Evolutionary conservation across 306 rosid genomes (phyloP).

Genomic region (Clitoria ternatea): DNA sequence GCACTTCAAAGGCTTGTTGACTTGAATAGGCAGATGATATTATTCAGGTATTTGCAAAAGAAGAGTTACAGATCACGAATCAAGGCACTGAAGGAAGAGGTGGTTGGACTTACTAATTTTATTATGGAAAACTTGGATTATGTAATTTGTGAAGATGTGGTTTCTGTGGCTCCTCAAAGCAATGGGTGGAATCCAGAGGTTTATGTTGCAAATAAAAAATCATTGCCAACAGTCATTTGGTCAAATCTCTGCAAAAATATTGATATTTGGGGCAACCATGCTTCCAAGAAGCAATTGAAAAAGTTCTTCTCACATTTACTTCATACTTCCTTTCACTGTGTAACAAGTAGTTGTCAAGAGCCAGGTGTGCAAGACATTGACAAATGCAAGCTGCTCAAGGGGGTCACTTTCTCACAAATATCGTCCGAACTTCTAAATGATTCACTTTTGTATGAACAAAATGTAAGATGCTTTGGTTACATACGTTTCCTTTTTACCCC

Average conservation of each 20-base stretch:
- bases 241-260: slow-evolving; percentile 73
- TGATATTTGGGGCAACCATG: slow-evolving; percentile 77
- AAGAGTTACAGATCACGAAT: slow-evolving; percentile 41
- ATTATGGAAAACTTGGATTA: slow-evolving; percentile 56
- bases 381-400: slow-evolving; percentile 38
- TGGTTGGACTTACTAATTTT: slow-evolving; percentile 61
- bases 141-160: slow-evolving; percentile 30
- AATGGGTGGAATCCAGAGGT: slow-evolving; percentile 55
- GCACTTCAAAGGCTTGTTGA: slow-evolving; percentile 80
- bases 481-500: not conserved
- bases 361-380: slow-evolving; percentile 19
- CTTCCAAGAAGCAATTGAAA: slow-evolving; percentile 64
- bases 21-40: slow-evolving; percentile 65
- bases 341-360: slow-evolving; percentile 36
- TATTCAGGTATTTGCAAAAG: slow-evolving; percentile 59
- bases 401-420: slow-evolving; percentile 55
- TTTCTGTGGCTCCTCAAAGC: slow-evolving; percentile 33
- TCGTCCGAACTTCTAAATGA: slow-evolving; percentile 60
- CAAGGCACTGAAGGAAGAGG: slow-evolving; percentile 64
- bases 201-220: slow-evolving; percentile 42
- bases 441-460: slow-evolving; percentile 65
- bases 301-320: slow-evolving; percentile 61
- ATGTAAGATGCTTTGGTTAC: slow-evolving; percentile 46
- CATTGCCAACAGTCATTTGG: slow-evolving; percentile 76
- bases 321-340: slow-evolving; percentile 40